A percentile compares a stretch with the other conserved stretches of the same genome.
Evolutionary conservation across 257 asterid species (phyloP).

Genomic region (Solanum neorickii): DNA sequence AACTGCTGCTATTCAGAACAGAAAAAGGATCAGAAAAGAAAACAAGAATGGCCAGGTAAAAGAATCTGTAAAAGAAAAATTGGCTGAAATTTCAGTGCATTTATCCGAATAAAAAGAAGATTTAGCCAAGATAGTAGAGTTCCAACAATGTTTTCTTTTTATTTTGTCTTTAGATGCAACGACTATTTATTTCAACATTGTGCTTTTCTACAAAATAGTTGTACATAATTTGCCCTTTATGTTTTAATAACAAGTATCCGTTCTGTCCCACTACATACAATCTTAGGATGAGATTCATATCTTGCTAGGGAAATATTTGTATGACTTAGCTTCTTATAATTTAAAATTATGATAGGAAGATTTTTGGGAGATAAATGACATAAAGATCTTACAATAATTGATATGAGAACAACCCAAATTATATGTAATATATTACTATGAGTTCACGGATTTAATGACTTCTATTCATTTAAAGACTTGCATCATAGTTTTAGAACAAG

Average conservation of each 20-base stretch:
- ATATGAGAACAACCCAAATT: background rate
- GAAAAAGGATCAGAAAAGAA: background rate
- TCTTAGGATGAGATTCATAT: background rate
- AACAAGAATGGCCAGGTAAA: background rate
- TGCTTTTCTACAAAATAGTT: background rate
- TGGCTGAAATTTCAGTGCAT: background rate
- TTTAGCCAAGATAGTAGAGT: background rate
- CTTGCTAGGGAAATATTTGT: background rate
- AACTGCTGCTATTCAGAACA: background rate
- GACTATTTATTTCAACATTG: background rate
- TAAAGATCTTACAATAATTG: background rate
- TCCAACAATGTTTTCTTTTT: background rate
- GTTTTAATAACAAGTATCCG: background rate
- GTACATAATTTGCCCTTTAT: background rate
- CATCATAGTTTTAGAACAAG: background rate
- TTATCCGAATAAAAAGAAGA: background rate
- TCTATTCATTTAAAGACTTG: background rate
- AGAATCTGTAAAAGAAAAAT: background rate
- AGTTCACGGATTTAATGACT: background rate
- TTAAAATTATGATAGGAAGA: background rate
- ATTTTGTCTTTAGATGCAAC: background rate
- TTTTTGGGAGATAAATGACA: background rate
- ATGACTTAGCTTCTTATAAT: background rate
- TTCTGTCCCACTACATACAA: background rate
- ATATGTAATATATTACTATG: background rate